Percentiles rank a stretch among this genome's conserved stretches.
These are phyloP conservation scores for Leccinum ochraceum DNA, from an alignment of 768 basidiomycete species.

Conservation along the genomic window DNA sequence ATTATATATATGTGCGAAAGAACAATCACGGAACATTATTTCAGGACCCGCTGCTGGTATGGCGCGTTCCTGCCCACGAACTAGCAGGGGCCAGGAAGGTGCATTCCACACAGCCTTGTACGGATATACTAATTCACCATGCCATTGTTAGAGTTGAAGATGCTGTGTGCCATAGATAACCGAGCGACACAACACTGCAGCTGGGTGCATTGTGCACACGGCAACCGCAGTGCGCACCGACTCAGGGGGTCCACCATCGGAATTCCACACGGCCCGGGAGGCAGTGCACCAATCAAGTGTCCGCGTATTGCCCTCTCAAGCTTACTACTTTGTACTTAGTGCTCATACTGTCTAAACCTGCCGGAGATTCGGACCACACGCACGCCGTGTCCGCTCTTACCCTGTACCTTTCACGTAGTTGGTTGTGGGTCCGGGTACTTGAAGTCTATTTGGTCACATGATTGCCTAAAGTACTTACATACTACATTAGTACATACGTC, in stretches of 20 bases:
- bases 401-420: neutral
- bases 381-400: neutral
- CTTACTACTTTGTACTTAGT: no score
- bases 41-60: neutral
- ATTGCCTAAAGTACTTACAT: neutral
- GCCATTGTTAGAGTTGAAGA: neutral
- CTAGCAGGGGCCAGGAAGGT: neutral
- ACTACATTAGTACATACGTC: neutral
- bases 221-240: no score
- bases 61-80: neutral
- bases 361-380: neutral
- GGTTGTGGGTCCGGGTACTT: no score
- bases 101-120: neutral
- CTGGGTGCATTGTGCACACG: neutral
- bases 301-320: conserved; percentile 2
- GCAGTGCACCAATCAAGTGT: conserved; percentile 6
- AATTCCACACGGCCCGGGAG: neutral
- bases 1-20: neutral
- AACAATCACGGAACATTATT: neutral
- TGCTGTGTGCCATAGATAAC: neutral
- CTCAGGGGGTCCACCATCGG: neutral
- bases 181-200: neutral
- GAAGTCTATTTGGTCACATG: conserved; percentile 14
- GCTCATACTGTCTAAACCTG: neutral
- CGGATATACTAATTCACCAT: neutral